Evolutionary conservation across 225 moss, liverwort and hornwort genomes (phyloP).

Genomic region (Pleurozium schreberi): DNA sequence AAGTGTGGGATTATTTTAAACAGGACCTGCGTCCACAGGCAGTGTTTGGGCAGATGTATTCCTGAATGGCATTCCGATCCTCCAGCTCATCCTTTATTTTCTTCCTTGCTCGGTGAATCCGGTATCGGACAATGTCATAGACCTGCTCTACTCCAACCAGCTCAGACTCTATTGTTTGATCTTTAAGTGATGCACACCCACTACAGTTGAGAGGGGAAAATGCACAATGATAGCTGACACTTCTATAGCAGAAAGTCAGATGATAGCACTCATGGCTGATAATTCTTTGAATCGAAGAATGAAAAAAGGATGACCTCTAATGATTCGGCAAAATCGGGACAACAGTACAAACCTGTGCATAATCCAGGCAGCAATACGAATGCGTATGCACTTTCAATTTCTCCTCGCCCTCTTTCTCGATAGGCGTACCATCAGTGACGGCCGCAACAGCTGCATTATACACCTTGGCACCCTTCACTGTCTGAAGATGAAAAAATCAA

Average conservation of each 20-base stretch:
- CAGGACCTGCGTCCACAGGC: conserved; percentile 86
- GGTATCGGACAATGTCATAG: conserved; percentile 91
- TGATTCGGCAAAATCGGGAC: neutral
- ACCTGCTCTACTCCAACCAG: conserved; percentile 51
- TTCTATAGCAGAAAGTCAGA: neutral
- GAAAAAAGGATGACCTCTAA: neutral
- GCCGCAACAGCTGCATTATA: conserved; percentile 93
- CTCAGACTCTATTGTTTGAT: conserved; percentile 12
- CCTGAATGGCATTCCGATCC: conserved; percentile 95
- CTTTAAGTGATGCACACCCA: neutral
- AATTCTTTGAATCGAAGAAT: neutral
- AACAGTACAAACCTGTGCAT: conserved; percentile 66
- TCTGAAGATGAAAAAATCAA: conserved; percentile 24
- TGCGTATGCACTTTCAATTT: conserved; percentile 96
- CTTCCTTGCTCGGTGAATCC: conserved; percentile 97
- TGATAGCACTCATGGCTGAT: neutral
- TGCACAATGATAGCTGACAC: neutral
- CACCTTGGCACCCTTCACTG: conserved; percentile 86
- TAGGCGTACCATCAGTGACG: conserved; percentile 47
- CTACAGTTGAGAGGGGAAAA: neutral
- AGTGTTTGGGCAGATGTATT: conserved; percentile 87
- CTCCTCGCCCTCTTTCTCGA: conserved; percentile 83
- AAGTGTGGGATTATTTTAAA: conserved; percentile 7
- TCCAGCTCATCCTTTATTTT: conserved; percentile 99
- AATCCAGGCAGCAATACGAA: conserved; percentile 96